Base-by-base conservation (phyloP, 2,329 filamentous ascomycete genomes). In the Neopestalotiopsis sp. region DNA sequence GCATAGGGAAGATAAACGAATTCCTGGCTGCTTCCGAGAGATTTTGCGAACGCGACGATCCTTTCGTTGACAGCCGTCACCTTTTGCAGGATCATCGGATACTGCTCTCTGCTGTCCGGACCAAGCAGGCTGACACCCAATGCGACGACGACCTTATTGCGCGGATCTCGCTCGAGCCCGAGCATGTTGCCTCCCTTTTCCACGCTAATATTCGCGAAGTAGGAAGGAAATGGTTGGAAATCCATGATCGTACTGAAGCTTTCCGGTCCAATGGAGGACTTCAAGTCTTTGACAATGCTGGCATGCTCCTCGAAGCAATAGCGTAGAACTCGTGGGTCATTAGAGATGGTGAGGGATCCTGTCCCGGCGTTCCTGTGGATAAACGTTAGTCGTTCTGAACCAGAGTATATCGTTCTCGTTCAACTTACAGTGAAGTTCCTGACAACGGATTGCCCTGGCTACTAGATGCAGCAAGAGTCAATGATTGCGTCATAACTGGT, bases 1-100 rank as follows among this genome's bases (percentile, higher is more conserved):
- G 78, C 77, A 64, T 80, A 80, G 67, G 79, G 79, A 45, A 79
- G 70, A 70, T 80, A 80, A 2, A 75, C 65, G 66, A 77, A 78
- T 10, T 72, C 70, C 62, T 79, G 71, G 42, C 73, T 71, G 1
- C 70, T 72, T 4, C 68, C 70, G 14, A 59, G 14, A 4, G 32
- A 61, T 10, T 3, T 9, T 20, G n/a, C 45, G 20, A 53, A 24
- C 17, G 45, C 45, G 17, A 53, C 45, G n/a, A 53, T 53, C 2
- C 45, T 53, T 20, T 53, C 45, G 5, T 53, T 53, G 6, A 10
- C n/a, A 0, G 45, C 45, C n/a, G 45, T 34, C 24, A 59, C 24
- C 12, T 59, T 59, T 6, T 59, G 24, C 13, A 30, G 7, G 28
- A 59, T 12, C 17, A 32, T 1, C 28, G 57, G 24, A 14, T 59